Evolutionary conservation across 176 grass and related monocot species (phyloP), one percentile per base, ranked within the genome.

Genomic region (Oryza punctata): DNA sequence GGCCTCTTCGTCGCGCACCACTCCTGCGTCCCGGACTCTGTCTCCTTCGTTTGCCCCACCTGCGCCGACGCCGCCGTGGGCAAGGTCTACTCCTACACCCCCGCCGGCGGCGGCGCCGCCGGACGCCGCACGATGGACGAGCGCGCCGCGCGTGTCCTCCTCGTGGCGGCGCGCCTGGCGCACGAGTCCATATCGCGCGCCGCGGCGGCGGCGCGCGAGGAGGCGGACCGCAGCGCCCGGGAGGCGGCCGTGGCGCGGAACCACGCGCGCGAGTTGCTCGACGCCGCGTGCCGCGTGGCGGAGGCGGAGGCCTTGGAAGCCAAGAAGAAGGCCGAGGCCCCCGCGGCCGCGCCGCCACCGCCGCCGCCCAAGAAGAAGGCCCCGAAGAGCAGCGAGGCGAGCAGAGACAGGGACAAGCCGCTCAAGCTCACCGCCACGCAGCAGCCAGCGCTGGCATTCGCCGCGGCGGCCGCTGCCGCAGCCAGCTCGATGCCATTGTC

Each of bases 241-340:
- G 96, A 96, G 73, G 96, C 96, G 0, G 91, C 85, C 14, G 46
- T 45, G 46, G 85, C 93, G 3, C 82, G 87, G 73, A 95, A 94
- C 81, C 81, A 89, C 6, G 71, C 93, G 52, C 91, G 89, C 11
- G 89, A 94, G 70, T 85, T 88, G 85, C 82, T 95, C 2, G 96
- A 98, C 85, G 68, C 85, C 0, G 86, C 86, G 12, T 86, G 84
- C 70, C 74, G 84, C 40, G 68, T 75, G 37, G 86, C 82, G 67
- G 82, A 78, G 66, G 78, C 80, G 63, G 90, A 94, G 81, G 84
- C 89, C 6, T 87, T 45, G 80, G 70, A 81, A 1, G 77, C 78
- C 69, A 72, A 41, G 66, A 72, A 24, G 13, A 66, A 29, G 75
- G 15, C 18, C 16, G 68, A 19, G 52, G 38, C 38, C 3, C 21